phyloP scores from a whole-genome alignment of 1,284 basidiomycete genomes.

The Rhodotorula sp. region DNA sequence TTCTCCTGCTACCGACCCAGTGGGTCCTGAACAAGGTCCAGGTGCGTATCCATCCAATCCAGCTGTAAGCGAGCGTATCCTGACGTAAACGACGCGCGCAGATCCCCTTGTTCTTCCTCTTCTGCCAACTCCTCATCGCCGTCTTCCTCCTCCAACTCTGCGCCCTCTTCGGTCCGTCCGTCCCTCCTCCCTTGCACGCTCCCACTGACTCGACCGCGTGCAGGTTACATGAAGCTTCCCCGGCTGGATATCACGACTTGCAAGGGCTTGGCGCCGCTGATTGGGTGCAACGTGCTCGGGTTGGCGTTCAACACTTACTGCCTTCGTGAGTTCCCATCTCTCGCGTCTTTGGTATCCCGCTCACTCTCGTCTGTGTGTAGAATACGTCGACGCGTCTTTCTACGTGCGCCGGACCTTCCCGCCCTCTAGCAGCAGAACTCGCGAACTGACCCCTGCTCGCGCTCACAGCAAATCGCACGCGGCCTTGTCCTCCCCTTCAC shows the following conservation, averaged over 20 bases:
- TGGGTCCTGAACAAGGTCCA: conserved; percentile 41
- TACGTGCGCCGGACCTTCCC: conserved; percentile 52
- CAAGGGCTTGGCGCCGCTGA: conserved; percentile 69
- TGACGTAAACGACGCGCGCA: conserved; percentile 56
- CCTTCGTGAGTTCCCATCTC: conserved; percentile 49
- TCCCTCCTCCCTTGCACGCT: conserved; percentile 53
- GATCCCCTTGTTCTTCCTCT: conserved; percentile 80
- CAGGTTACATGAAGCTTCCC: conserved; percentile 45
- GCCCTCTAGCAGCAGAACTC: background rate
- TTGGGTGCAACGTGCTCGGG: conserved; percentile 70
- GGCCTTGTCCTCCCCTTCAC: conserved; percentile 80
- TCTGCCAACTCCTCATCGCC: conserved; percentile 72
- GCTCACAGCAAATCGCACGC: conserved; percentile 62
- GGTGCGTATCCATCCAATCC: conserved; percentile 14
- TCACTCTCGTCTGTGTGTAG: conserved; percentile 43
- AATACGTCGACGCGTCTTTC: conserved; percentile 87
- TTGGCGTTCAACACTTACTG: conserved; percentile 87
- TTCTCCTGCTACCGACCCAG: background rate
- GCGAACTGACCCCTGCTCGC: background rate
- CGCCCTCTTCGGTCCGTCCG: conserved; percentile 62
- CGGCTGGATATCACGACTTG: conserved; percentile 60
- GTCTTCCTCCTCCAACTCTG: conserved; percentile 67
- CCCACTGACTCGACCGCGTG: background rate
- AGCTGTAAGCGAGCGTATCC: background rate
- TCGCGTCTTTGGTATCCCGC: background rate